Base-by-base conservation (phyloP, 2,329 filamentous ascomycete genomes). In the Nemania sp. region DNA sequence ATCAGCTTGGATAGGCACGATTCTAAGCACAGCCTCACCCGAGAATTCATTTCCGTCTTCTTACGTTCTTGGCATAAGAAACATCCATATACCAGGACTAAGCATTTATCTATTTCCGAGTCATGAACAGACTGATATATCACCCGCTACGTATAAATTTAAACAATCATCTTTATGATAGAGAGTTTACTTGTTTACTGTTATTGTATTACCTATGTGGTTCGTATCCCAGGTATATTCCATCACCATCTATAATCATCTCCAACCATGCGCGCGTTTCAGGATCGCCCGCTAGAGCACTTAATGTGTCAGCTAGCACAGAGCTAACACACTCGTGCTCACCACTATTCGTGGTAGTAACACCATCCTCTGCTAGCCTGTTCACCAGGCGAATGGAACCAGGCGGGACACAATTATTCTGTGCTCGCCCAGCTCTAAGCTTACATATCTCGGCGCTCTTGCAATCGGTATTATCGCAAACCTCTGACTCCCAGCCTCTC, bases 401-500 rank as follows among this genome's bases (percentile, higher is more conserved):
- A 0, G 80, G 78, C 32, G 74, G 74, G 38, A 78, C 78, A 75
- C 87, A 88, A 73, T 86, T 87, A 73, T 86, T 81, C 76, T 88
- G 81, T 27, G 83, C 80, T 52, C 87, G 80, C 8, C 80, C 85
- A 1, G 83, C 85, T n/a, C 86, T 80, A 29, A 89, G 72, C 70
- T 82, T 80, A 72, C 87, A 89, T 7, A 89, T 83, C 74, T 87
- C 83, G 2, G 75, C 69, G 3, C 32, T 38, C 11, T 38, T 77
- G 69, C 86, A 88, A 22, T 73, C 57, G 1, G n/a, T n/a, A n/a
- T 51, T 73, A 5, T 72, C 69, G 11, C 73, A 75, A 2, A 57
- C 66, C 3, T 77, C 77, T 3, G 78, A 74, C 5, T 77, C 77
- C 77, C 81, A 84, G 3, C 84, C 85, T 5, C 87, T 81, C 10